Evolutionary conservation across 176 grass and related monocot species (phyloP), one percentile per base, ranked within the genome.

Genomic region (Zoysia japonica): DNA sequence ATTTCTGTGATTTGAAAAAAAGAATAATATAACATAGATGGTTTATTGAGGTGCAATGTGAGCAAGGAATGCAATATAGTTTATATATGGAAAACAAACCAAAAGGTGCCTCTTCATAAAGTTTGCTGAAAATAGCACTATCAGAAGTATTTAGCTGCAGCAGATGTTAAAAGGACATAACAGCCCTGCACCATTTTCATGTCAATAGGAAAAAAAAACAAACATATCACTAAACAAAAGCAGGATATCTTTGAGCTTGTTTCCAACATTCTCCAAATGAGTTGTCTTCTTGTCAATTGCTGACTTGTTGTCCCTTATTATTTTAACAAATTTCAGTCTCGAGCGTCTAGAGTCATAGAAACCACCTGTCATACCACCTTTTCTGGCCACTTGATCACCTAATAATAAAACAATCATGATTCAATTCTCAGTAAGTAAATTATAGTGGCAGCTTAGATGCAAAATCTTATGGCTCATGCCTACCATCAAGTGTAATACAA

Each of bases 301-400:
- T 17, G 75, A 76, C 76, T 87, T 94, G 35, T 85, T 98, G 68
- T 98, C 92, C 74, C 83, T 92, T 47, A 92, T 80, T 83, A 91
- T 94, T 84, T 92, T 92, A 70, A 98, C 80, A 11, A 98, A 90
- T 83, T 98, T 98, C 84, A 98, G 67, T 69, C 80, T 98, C 77
- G 95, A 98, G 38, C 91, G 87, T 57, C 95, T 90, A 68, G 91
- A 98, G 51, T 98, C 95, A 84, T 98, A 98, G 83, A 92, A 98
- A 83, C 95, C 95, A 70, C 92, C 95, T 67, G 95, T 98, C 95
- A 98, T 98, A 79, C 90, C 95, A 89, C 96, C 96, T 84, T 98
- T 98, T 85, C 75, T 94, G 15, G 80, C 89, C 72, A 98, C 92
- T 89, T 94, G 96, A 87, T 98, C 96, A 77, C 96, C 96, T 94